phyloP scores from a whole-genome alignment of 768 basidiomycete genomes.

The Naganishia onofrii region DNA sequence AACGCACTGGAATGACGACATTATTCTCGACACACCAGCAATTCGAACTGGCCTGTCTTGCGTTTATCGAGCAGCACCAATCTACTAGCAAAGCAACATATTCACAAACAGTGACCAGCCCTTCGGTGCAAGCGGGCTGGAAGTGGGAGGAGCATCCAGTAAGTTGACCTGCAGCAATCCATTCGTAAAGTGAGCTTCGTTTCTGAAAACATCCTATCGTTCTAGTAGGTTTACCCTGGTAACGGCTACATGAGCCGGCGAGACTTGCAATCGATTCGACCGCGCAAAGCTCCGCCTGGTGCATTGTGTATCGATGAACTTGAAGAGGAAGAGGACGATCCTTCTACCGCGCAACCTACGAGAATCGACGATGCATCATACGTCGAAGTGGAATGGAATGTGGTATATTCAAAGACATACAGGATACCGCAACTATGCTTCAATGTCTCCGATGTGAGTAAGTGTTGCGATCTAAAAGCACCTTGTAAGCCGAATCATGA shows the following conservation, averaged over 20 bases:
- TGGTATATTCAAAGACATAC: conserved; percentile 16
- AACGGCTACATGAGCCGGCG: conserved; percentile 7
- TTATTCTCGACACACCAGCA: conserved; percentile 4
- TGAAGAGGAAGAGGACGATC: not conserved
- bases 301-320: not conserved
- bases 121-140: not conserved
- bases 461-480: not conserved
- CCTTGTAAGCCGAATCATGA: not conserved
- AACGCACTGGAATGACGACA: not conserved
- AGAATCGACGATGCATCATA: not conserved
- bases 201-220: not conserved
- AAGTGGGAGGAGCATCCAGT: conserved; percentile 8
- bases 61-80: not conserved
- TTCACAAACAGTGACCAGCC: not conserved
- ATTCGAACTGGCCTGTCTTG: conserved; percentile 1
- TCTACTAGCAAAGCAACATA: too few species aligned
- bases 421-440: conserved; percentile 22
- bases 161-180: not conserved
- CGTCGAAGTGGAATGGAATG: conserved; percentile 10
- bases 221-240: not conserved
- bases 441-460: conserved; percentile 8
- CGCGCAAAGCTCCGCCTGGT: not conserved
- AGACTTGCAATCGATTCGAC: not conserved
- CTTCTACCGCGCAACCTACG: not conserved
- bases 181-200: not conserved